phyloP scores from a whole-genome alignment of 2,329 filamentous ascomycete species.

The Aspergillus sp. region DNA sequence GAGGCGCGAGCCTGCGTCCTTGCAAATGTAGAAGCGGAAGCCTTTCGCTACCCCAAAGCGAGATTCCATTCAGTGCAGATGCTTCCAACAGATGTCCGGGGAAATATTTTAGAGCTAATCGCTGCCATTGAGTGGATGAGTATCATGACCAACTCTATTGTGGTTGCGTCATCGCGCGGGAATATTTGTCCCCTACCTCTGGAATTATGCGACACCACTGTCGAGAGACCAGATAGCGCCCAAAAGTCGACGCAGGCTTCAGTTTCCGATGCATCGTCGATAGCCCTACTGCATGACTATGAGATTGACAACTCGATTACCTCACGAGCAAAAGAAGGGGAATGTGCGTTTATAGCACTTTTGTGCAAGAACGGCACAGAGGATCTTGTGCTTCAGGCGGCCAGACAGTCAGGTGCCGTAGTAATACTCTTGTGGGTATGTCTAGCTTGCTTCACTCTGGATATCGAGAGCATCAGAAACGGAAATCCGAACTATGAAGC shows the following conservation, averaged over 20 bases:
- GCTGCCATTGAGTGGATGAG: neutral
- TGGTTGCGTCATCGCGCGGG: neutral
- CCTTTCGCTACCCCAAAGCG: neutral
- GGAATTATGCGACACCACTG: neutral
- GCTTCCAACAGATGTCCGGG: neutral
- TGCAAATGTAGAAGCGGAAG: neutral
- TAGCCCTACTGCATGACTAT: neutral
- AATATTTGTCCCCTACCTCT: neutral
- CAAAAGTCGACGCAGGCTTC: neutral
- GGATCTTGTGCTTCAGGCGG: neutral
- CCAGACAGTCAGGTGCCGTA: neutral
- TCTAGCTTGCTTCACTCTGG: neutral
- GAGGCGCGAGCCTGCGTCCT: neutral
- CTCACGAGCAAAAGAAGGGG: neutral
- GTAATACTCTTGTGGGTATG: neutral
- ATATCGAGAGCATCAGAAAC: neutral
- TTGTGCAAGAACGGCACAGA: neutral
- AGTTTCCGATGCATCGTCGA: neutral
- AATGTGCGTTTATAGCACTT: neutral
- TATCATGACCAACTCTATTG: neutral
- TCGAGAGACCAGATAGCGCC: neutral
- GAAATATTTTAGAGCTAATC: neutral
- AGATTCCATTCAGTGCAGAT: neutral
- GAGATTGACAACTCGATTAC: neutral
- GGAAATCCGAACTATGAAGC: neutral